These are phyloP conservation scores for Russula foetens DNA, from an alignment of 768 basidiomycete species.

Conservation along the genomic window DNA sequence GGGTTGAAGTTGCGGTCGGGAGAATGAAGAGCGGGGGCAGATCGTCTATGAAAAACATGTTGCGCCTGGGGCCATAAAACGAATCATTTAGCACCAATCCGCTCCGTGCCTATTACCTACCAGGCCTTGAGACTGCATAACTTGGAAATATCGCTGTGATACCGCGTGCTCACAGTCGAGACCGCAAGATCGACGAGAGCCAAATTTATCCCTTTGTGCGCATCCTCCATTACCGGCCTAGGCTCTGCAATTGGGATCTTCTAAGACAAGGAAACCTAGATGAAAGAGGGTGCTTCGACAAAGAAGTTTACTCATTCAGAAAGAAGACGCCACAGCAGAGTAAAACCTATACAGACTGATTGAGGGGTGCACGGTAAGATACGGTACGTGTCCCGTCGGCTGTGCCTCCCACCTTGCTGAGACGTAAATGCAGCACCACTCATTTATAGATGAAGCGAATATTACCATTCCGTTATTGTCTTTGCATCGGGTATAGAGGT, in stretches of 20 bases:
- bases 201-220: background rate
- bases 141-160: background rate
- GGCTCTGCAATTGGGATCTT: constrained; percentile 2
- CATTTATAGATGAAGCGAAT: background rate
- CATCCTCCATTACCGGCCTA: background rate
- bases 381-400: background rate
- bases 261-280: background rate
- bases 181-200: constrained; percentile 1
- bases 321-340: background rate
- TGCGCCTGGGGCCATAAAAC: background rate
- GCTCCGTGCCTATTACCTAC: constrained; percentile 3
- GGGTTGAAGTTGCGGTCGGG: background rate
- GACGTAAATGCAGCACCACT: background rate
- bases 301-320: background rate
- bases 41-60: constrained; percentile 14
- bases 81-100: background rate
- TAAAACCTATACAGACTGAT: constrained; percentile 8
- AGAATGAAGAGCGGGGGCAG: constrained; percentile 1
- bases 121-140: background rate
- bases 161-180: background rate
- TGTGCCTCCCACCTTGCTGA: background rate
- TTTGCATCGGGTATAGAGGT: background rate
- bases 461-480: background rate
- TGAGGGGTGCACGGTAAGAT: background rate
- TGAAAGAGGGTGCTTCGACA: background rate